Evolutionary conservation across 2,329 filamentous ascomycete genomes (phyloP), one percentile per base, ranked within the genome.

Genomic region (Talaromyces sp.): DNA sequence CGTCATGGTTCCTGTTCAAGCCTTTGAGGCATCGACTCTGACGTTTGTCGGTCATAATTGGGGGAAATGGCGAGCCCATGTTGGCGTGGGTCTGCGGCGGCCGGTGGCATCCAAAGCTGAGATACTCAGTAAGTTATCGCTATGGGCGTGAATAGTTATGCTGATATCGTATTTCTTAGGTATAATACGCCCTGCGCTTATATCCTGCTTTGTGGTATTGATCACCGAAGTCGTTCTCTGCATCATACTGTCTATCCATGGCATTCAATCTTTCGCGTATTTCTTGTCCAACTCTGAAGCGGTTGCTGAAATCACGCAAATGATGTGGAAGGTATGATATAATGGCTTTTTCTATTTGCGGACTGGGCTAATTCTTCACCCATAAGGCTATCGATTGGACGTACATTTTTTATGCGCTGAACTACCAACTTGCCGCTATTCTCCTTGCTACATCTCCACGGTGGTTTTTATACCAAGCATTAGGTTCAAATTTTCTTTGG

Each of bases 1-100:
- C 0, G 77, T 91, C 32, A 92, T 91, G 88, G 87, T 91, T 0
- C 88, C 88, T 0, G 85, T 91, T 0, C 82, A 85, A 63, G 81
- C 87, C 0, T 76, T 91, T 0, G 87, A 92, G 71, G 84, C 84
- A 2, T 88, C 88, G 0, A 80, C 85, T 0, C 74, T 88, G 0
- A 79, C 85, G 0, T 91, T 90, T 67, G 79, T 89, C 17, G 87
- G 88, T 0, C 88, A 91, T 65, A 74, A 73, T 1, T 91, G 88
- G 88, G 87, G 87, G 0, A 64, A 71, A 19, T 83, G 55, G 55
- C 33, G 55, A 44, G 55, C 55, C 2, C 33, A 8, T 56, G 55
- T 56, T 7, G 33, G 55, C 27, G 55, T 56, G 19, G 4, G 44
- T 25, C n/a, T 56, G 15, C 55, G 55, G 33, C 39, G 44, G 11